A percentile compares a stretch with the other conserved stretches of the same genome.
phyloP scores from a whole-genome alignment of 2,329 filamentous ascomycete genomes.

The Neocatenulostroma microsporum region DNA sequence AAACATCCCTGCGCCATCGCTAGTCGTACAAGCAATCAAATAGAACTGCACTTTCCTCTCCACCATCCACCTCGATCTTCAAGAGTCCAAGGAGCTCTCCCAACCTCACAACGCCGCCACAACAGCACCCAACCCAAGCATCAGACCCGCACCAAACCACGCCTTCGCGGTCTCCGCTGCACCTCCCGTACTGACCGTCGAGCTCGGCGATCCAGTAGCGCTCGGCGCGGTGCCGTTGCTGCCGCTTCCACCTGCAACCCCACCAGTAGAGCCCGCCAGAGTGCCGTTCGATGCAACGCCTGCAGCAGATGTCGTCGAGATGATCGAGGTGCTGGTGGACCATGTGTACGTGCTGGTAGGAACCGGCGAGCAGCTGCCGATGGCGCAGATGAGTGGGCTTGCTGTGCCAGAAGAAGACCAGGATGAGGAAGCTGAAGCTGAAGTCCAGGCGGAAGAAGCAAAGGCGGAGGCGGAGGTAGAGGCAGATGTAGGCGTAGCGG shows the following conservation, averaged over 20 bases:
- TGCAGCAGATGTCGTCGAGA: too few relatives aligned
- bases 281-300: too few relatives aligned
- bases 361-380: neutral
- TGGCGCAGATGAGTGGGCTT: neutral
- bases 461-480: too few relatives aligned
- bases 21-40: too few relatives aligned
- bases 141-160: slow-evolving; percentile 10
- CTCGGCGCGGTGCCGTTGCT: slow-evolving; percentile 7
- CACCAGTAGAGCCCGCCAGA: neutral
- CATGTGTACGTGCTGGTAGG: neutral
- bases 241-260: too few relatives aligned
- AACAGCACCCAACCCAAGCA: slow-evolving; percentile 11
- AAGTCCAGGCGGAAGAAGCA: slow-evolving; percentile 4
- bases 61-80: too few relatives aligned
- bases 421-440: slow-evolving; percentile 5
- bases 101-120: slow-evolving; percentile 10
- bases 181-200: slow-evolving; percentile 7
- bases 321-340: neutral
- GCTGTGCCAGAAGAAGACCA: slow-evolving; percentile 2
- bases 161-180: slow-evolving; percentile 6
- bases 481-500: neutral
- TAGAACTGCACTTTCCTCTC: too few relatives aligned
- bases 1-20: too few relatives aligned
- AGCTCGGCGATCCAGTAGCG: slow-evolving; percentile 5
- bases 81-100: too few relatives aligned